These are phyloP conservation scores for Leersia perrieri DNA, from an alignment of 176 grass and related monocot genomes.

Conservation along the genomic window DNA sequence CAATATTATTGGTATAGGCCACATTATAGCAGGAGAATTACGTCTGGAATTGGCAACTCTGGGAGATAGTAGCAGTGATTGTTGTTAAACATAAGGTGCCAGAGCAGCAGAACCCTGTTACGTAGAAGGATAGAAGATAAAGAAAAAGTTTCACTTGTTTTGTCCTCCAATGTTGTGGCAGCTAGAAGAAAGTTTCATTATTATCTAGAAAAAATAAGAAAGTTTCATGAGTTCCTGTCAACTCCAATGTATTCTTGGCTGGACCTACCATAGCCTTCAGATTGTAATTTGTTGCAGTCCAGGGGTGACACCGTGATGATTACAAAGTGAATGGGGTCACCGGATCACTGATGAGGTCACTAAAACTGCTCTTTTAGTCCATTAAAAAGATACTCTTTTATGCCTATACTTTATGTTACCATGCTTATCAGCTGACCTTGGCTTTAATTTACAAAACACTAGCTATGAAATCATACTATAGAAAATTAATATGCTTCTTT, in stretches of 20 bases:
- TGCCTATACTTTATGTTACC: not conserved
- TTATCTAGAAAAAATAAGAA: no score
- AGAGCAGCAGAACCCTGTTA: no score
- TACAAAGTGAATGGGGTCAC: not conserved
- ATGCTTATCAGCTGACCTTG: not conserved
- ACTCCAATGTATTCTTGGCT: not conserved
- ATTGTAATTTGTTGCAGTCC: not conserved
- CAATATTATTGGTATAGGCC: no score
- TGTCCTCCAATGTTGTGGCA: not conserved
- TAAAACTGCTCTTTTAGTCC: no score
- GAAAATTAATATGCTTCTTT: not conserved
- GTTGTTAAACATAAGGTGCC: no score
- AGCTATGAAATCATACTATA: not conserved
- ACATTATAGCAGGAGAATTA: no score
- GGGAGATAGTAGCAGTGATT: no score
- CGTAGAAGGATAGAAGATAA: no score
- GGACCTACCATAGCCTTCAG: not conserved
- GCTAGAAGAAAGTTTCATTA: not conserved
- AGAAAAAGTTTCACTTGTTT: not conserved
- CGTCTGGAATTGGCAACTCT: no score
- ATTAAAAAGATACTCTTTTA: no score
- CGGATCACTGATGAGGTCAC: not conserved
- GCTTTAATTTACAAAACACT: not conserved
- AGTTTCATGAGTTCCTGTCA: not conserved
- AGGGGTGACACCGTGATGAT: not conserved